Base-by-base conservation (phyloP, 169 alveolate genomes). In the Plasmodium fragile region DNA sequence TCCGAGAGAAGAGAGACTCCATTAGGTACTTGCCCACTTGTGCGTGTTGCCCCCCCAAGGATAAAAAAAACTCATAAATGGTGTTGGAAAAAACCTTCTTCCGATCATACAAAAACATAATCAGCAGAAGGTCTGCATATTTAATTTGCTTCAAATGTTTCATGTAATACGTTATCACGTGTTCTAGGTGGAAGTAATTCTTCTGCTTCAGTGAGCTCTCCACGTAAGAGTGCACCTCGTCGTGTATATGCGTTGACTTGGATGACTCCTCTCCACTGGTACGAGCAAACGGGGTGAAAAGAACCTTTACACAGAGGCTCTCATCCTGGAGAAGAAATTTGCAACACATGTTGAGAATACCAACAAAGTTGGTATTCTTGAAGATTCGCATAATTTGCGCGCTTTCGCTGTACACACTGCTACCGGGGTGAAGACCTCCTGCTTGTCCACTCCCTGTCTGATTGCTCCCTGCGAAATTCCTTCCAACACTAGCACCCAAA, bases 241-340 rank as follows among this genome's bases (percentile, higher is more conserved):
- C 45, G 13, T 85, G 78, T 52, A 25, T 28, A 32, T 75, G 87
- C 32, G n/a, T 22, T 49, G 4, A 72, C 22, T 30, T n/a, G 25
- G 77, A 16, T 52, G 25, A 55, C 3, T 45, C 36, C 16, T 53
- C 81, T 36, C 36, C 36, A n/a, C 75, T 13, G 13, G 28, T 32
- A 8, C 2, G 5, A 55, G 34, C 34, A 13, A 75, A 85, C 32
- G 32, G 7, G 69, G n/a, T 85, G 28, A 39, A 25, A 2, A 85
- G 28, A 69, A 85, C 77, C 36, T 43, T 18, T 34, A 36, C 25
- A 30, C 85, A 73, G 32, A 25, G 65, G 4, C 65, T 52, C 41
- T 85, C 93, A 85, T 85, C 80, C n/a, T 85, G 49, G 69, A 34
- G 65, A 34, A 85, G 18, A 73, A 85, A 85, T 41, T 77, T 85